A percentile compares a stretch with the other conserved stretches of the same genome.
Conservation (phyloP, 805 yeast species). For the Kazachstania kunashirensis region DNA sequence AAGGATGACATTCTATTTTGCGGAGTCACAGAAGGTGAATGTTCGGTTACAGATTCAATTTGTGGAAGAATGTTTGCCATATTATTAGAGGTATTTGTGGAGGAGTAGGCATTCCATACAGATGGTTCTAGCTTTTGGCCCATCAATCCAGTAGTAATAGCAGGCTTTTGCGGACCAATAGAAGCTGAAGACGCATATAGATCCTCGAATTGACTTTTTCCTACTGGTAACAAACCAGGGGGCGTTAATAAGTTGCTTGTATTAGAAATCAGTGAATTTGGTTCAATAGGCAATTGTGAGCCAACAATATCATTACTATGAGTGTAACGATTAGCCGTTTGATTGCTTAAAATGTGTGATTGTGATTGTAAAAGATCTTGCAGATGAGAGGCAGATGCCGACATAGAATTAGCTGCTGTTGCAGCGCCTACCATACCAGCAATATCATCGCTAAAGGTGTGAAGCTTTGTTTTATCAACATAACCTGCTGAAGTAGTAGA, state of each 20-base stretch:
- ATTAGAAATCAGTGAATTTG: neutral
- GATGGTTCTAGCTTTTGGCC: constrained; percentile 1
- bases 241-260: neutral
- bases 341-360: neutral
- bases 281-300: neutral
- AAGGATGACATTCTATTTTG: constrained; percentile 2
- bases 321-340: neutral
- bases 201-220: neutral
- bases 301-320: neutral
- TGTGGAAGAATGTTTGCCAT: neutral
- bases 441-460: constrained; percentile 19
- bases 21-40: neutral
- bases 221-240: neutral
- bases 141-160: constrained; percentile 1
- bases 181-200: neutral
- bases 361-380: constrained; percentile 10
- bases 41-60: neutral
- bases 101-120: constrained; percentile 3
- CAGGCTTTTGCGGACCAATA: neutral
- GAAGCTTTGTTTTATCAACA: neutral
- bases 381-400: constrained; percentile 16
- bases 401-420: constrained; percentile 15
- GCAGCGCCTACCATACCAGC: constrained; percentile 23
- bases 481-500: too few relatives aligned
- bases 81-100: constrained; percentile 1